Evolutionary conservation across 306 rosid genomes (phyloP), one percentile per base, ranked within the genome.

Genomic region (Acacia crassicarpa): DNA sequence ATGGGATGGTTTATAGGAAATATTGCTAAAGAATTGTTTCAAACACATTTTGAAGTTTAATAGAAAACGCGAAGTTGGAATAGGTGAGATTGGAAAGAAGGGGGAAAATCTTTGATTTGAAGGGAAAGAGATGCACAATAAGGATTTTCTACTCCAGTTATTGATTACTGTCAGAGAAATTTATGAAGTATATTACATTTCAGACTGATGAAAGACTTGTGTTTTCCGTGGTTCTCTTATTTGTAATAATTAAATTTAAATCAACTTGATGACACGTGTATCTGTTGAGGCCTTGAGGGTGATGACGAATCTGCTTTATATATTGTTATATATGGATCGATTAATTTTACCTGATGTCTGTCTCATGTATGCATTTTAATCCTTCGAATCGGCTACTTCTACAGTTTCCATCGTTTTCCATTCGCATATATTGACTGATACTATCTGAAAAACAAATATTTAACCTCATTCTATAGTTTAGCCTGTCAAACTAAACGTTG

Each of bases 401-500:
- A 46, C 19, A 33, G 72, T 73, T 17, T 8, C 54, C 22, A 30
- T 80, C 19, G 40, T n/a, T 32, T 66, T 67, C 51, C 17, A 46
- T 38, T 35, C 73, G 30, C 53, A 69, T 48, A 45, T 67, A 63
- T 25, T 41, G 23, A 51, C 81, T 73, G 74, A 65, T 46, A 43
- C 56, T 63, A 16, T 59, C 33, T 51, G 67, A 38, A 72, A 41
- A 75, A 74, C 22, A 30, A 72, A 56, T 73, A 32, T 17, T 73
- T 41, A 82, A 82, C 62, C 80, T 62, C 65, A 35, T 76, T 86
- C 66, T 44, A 1, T 66, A 62, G 74, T 58, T 76, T 45, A 23
- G 45, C 59, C 40, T 35, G 7, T 35, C 40, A 35, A 35, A 35
- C 40, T 35, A 35, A 35, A 35, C 4, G 6, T 35, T 35, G 40